These are phyloP conservation scores for Schrenkiella parvula DNA, from an alignment of 345 rosid species.

Conservation along the genomic window DNA sequence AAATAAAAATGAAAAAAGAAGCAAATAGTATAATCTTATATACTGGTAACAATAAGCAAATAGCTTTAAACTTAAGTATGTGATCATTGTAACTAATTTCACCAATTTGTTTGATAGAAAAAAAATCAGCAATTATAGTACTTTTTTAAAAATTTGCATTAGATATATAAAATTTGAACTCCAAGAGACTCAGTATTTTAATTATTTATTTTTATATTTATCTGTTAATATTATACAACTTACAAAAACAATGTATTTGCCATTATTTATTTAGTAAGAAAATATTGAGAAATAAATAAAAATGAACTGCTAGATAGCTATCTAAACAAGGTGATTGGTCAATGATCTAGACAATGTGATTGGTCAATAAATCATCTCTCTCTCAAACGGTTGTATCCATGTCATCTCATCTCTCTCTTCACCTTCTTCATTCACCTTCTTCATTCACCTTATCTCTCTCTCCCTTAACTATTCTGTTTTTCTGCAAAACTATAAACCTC, in stretches of 20 bases:
- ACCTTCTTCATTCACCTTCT: background rate
- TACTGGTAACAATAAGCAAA: too few species aligned
- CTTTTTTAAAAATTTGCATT: too few species aligned
- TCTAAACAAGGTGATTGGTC: too few species aligned
- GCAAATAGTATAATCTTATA: background rate
- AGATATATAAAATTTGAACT: too few species aligned
- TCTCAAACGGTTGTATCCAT: conserved; percentile 23
- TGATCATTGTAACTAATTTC: too few species aligned
- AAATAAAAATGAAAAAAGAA: background rate
- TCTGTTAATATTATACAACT: conserved; percentile 1
- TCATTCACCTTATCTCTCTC: conserved; percentile 25
- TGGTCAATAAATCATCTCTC: conserved; percentile 32
- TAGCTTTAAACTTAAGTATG: too few species aligned
- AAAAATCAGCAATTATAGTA: too few species aligned
- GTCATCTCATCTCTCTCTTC: conserved; percentile 28
- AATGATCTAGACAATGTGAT: conserved; percentile 14
- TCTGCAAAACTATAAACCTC: conserved; percentile 18
- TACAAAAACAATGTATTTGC: background rate
- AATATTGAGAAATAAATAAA: conserved; percentile 2
- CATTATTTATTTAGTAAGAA: too few species aligned
- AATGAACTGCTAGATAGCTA: background rate
- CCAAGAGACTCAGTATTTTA: too few species aligned
- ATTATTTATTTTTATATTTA: too few species aligned
- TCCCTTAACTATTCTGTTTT: background rate
- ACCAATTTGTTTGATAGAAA: too few species aligned